Conservation (phyloP, 1,284 basidiomycete species). For the Rhodotorula sp. region DNA sequence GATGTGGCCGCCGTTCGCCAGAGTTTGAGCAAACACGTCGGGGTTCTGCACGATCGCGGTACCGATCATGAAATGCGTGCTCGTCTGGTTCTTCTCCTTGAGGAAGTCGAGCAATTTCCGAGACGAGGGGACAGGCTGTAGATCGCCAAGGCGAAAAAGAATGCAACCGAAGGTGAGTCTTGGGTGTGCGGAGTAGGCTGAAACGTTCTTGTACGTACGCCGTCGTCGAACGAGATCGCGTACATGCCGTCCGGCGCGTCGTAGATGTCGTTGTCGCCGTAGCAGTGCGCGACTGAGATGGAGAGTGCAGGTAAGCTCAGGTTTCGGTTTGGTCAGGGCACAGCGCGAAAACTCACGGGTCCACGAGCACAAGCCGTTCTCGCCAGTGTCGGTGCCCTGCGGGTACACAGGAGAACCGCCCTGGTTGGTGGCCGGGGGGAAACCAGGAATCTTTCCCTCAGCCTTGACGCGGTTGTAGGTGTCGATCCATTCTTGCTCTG, state of each 20-base stretch:
- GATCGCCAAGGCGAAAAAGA: too few species aligned
- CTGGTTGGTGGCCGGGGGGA: slow-evolving; percentile 9
- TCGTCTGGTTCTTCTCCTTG: slow-evolving; percentile 58
- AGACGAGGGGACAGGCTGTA: background rate
- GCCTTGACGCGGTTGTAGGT: slow-evolving; percentile 27
- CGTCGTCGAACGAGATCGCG: slow-evolving; percentile 63
- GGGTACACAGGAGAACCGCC: slow-evolving; percentile 9
- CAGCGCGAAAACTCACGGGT: slow-evolving; percentile 1
- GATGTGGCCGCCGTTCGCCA: slow-evolving; percentile 32
- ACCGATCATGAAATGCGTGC: slow-evolving; percentile 83
- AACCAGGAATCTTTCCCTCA: slow-evolving; percentile 31
- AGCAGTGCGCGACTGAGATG: slow-evolving; percentile 12
- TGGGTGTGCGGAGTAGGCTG: too few species aligned
- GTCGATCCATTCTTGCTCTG: slow-evolving; percentile 22
- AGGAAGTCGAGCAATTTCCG: slow-evolving; percentile 61
- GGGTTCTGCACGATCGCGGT: slow-evolving; percentile 64
- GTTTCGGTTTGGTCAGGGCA: too few species aligned
- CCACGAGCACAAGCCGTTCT: slow-evolving; percentile 28
- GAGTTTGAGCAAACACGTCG: slow-evolving; percentile 46
- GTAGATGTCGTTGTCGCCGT: slow-evolving; percentile 17
- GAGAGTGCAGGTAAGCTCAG: background rate
- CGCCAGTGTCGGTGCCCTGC: background rate
- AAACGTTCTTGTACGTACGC: slow-evolving; percentile 55
- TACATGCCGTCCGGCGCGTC: slow-evolving; percentile 26
- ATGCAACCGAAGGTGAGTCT: too few species aligned